Evolutionary conservation across 108 stramenopile species (phyloP).

Genomic region (Skeletonema grethae): DNA sequence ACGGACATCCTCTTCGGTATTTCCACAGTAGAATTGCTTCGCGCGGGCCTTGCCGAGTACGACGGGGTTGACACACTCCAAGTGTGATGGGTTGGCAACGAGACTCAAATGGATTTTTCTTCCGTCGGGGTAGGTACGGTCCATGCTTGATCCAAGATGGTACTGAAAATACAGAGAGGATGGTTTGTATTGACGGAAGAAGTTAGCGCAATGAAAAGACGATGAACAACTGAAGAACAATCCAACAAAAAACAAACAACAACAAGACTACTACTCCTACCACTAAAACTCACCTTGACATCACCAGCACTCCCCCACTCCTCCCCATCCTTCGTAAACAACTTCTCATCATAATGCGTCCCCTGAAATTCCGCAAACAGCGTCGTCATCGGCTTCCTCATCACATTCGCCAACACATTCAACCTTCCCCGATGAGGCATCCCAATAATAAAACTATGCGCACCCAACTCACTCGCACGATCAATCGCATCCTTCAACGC

Average conservation of each 20-base stretch:
- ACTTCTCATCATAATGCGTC: conserved; percentile 88
- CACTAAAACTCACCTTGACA: conserved; percentile 75
- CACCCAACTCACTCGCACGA: conserved; percentile 92
- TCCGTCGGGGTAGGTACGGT: conserved; percentile 98
- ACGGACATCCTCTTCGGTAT: conserved; percentile 78
- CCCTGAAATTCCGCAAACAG: conserved; percentile 99
- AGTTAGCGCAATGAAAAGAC: too few relatives aligned
- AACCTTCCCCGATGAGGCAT: conserved; percentile 99
- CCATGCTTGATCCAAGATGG: conserved; percentile 98
- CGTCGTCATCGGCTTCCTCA: conserved; percentile 97
- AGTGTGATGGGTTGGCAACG: conserved; percentile 98
- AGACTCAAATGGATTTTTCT: conserved; percentile 92
- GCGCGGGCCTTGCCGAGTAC: conserved; percentile 97
- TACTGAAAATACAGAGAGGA: conserved; percentile 58
- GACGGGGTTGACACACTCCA: conserved; percentile 98
- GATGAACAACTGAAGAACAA: too few relatives aligned
- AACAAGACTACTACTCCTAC: not conserved
- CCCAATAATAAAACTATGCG: conserved; percentile 95
- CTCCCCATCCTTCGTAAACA: conserved; percentile 67
- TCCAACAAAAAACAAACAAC: not conserved
- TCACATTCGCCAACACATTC: conserved; percentile 98
- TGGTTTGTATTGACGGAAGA: not conserved
- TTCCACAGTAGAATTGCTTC: conserved; percentile 96
- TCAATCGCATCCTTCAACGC: conserved; percentile 97
- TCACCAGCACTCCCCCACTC: conserved; percentile 93